Evolutionary conservation across 2,329 filamentous ascomycete species (phyloP), one percentile per base, ranked within the genome.

Genomic region (Pseudophaeomoniella oleicola): DNA sequence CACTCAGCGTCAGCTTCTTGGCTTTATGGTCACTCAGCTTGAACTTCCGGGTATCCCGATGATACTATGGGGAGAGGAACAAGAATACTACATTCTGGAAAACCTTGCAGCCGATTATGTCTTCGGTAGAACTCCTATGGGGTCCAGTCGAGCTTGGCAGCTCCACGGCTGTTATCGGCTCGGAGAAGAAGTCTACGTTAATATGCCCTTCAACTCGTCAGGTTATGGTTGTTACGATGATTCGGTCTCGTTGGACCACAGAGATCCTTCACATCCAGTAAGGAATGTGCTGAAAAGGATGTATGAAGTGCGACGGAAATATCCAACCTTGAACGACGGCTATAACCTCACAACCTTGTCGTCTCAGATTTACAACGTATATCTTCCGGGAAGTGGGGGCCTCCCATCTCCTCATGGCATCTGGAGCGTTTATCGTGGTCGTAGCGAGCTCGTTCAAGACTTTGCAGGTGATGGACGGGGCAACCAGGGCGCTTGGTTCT

Each of bases 51-150:
- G 68, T 30, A 64, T 69, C 16, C 63, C 69, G 0, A 47, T 66
- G 32, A 50, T 69, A 16, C 60, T 60, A 30, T 73, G 65, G 60
- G 69, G 69, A 14, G 69, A 73, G 44, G 69, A 73, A 48, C 69
- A 73, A 50, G 62, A 62, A 0, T 65, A 64, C 37, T 72, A 72
- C 44, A 52, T 69, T 1, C 52, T 72, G 3, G 69, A 73, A 42
- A 72, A 64, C 44, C 70, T 68, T 2, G 68, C 68, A 2, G 53
- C 53, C 36, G 71, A 73, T 46, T 73, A 73, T 46, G 57, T 73
- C 31, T 73, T 66, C 45, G 69, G 69, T 12, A 19, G 40, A 15
- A 19, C 35, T 42, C 54, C 69, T 3, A 69, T 72, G 58, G 58
- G 61, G 5, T 62, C 66, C 4, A 54, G 63, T 3, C 58, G 59